Conservation (phyloP, 1,139 yeast genomes). For the Saccharomyces pastorianus region DNA sequence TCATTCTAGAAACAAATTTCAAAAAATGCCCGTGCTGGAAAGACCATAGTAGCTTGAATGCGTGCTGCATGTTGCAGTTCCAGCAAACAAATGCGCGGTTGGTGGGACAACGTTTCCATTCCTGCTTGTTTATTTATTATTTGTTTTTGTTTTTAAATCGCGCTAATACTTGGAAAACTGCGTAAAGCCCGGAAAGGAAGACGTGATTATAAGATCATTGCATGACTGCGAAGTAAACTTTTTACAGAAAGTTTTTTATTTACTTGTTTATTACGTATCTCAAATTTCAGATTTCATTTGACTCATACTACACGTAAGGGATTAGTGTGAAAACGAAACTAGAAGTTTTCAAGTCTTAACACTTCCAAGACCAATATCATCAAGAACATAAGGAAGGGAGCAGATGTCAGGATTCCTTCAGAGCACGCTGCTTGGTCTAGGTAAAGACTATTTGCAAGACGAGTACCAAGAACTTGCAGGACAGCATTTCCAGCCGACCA, state of each 20-base stretch:
- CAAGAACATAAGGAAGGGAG: neutral
- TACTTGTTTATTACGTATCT: neutral
- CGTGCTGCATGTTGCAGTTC: neutral
- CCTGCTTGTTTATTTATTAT: neutral
- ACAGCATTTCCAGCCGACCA: slow-evolving; percentile 27
- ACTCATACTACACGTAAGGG: neutral
- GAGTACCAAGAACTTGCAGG: slow-evolving; percentile 25
- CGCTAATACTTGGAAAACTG: neutral
- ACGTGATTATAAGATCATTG: neutral
- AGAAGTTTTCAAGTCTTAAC: no score
- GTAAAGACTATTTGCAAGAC: slow-evolving; percentile 19
- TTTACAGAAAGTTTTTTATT: neutral
- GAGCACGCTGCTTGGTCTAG: slow-evolving; percentile 6
- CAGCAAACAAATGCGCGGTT: neutral
- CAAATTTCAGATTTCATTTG: neutral
- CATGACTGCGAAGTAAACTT: neutral
- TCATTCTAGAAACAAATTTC: no score
- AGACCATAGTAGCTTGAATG: no score
- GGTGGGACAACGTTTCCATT: neutral
- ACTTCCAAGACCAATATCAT: neutral
- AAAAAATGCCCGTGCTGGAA: no score
- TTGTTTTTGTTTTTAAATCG: neutral
- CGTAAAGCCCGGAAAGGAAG: neutral
- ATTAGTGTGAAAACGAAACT: no score
- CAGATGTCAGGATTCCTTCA: slow-evolving; percentile 6